Percentiles rank a stretch among this genome's conserved stretches.
phyloP scores from a whole-genome alignment of 108 stramenopile species.

The Craspedostauros australis region DNA sequence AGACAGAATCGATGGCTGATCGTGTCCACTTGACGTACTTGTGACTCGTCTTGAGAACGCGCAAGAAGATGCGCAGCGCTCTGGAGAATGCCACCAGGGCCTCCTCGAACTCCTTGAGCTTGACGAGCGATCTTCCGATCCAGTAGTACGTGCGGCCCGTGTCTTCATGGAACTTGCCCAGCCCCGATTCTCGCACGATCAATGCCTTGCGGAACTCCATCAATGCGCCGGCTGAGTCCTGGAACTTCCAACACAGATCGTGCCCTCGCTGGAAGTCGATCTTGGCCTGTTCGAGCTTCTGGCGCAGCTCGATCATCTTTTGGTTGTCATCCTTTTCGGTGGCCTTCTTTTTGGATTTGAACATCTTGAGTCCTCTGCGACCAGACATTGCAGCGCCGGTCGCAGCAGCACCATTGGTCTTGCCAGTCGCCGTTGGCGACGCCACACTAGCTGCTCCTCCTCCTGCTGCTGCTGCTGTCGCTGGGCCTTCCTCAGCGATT shows the following conservation, averaged over 20 bases:
- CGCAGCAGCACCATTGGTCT: not conserved
- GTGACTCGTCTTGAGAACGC: constrained; percentile 15
- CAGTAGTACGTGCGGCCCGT: constrained; percentile 28
- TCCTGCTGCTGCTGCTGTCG: no score
- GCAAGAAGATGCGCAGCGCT: constrained; percentile 22
- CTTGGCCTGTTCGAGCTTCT: constrained; percentile 17
- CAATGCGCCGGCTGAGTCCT: constrained; percentile 16
- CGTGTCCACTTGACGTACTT: constrained; percentile 24
- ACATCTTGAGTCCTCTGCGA: not conserved
- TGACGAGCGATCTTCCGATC: constrained; percentile 22
- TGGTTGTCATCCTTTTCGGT: not conserved
- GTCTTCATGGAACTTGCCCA: constrained; percentile 29
- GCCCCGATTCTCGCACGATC: constrained; percentile 13
- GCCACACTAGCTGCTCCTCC: not conserved
- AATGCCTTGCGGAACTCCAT: constrained; percentile 22
- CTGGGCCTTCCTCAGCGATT: no score
- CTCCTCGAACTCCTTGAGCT: constrained; percentile 23
- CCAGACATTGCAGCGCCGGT: not conserved
- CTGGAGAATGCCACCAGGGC: constrained; percentile 27
- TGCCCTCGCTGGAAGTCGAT: constrained; percentile 22
- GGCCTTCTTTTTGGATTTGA: not conserved
- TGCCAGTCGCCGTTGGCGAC: not conserved
- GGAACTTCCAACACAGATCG: constrained; percentile 21
- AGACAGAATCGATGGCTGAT: constrained; percentile 7
- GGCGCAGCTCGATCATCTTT: not conserved